Conservation (phyloP, 1,284 basidiomycete species). For the Apiotrichum mycotoxinovorans region DNA sequence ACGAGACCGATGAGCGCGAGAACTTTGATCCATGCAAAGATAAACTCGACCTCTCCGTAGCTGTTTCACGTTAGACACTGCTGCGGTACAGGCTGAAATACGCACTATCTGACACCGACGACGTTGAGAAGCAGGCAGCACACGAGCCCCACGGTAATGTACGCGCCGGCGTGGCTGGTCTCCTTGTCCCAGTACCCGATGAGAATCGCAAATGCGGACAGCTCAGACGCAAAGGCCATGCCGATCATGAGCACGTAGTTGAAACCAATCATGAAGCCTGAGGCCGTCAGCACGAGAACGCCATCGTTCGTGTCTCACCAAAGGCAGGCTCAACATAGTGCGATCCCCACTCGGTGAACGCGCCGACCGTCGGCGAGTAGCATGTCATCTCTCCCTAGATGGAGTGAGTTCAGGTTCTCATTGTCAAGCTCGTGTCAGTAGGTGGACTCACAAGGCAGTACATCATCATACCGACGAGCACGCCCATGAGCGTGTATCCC, state of each 20-base stretch:
- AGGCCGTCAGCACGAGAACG: neutral
- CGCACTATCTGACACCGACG: conserved; percentile 3
- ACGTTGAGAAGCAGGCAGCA: conserved; percentile 8
- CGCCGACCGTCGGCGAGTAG: conserved; percentile 19
- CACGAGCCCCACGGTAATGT: conserved; percentile 21
- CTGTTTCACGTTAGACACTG: conserved; percentile 10
- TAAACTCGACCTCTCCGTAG: conserved; percentile 47
- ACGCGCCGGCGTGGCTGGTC: conserved; percentile 14
- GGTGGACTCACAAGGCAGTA: conserved; percentile 26
- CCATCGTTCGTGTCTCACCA: conserved; percentile 1
- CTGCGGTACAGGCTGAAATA: no score
- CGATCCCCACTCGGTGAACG: conserved; percentile 18
- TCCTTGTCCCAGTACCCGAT: conserved; percentile 69
- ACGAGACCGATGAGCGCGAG: conserved; percentile 42
- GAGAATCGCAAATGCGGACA: conserved; percentile 70
- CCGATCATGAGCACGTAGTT: conserved; percentile 20
- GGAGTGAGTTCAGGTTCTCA: neutral
- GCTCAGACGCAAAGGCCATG: conserved; percentile 56
- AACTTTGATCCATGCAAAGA: conserved; percentile 1
- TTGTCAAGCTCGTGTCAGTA: no score
- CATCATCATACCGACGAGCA: conserved; percentile 14
- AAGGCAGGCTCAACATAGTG: conserved; percentile 21
- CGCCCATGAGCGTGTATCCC: conserved; percentile 30
- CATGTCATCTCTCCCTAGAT: conserved; percentile 16
- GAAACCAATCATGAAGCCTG: neutral